Conservation (phyloP, 345 rosid species). For the Jatropha curcas region DNA sequence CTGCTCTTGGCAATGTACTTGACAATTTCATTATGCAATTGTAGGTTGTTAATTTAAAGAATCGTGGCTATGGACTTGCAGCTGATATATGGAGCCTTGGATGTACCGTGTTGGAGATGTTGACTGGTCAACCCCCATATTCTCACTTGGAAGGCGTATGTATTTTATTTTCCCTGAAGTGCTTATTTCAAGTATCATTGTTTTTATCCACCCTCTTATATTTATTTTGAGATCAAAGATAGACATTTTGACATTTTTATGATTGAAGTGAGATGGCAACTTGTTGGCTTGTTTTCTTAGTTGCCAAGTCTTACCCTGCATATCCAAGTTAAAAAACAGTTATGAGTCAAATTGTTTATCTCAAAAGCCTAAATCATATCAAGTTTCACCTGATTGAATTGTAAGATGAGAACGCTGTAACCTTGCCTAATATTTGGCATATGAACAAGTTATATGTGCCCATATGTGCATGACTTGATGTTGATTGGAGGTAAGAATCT, state of each 20-base stretch:
- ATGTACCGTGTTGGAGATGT: conserved; percentile 31
- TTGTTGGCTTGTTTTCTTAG: not conserved
- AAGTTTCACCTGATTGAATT: not conserved
- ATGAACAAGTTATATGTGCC: not conserved
- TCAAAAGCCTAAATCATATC: not conserved
- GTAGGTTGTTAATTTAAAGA: conserved; percentile 26
- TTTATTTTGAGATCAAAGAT: too few relatives aligned
- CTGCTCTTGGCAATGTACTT: not conserved
- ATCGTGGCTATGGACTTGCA: conserved; percentile 28
- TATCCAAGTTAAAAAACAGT: not conserved
- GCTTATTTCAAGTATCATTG: too few relatives aligned
- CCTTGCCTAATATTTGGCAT: not conserved
- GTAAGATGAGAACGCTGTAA: not conserved
- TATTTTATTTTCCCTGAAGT: not conserved
- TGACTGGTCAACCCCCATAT: conserved; percentile 23
- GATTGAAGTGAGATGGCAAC: not conserved
- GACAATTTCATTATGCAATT: conserved; percentile 3
- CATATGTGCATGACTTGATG: not conserved
- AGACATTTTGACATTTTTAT: not conserved
- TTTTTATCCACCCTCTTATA: too few relatives aligned
- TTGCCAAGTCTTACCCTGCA: not conserved
- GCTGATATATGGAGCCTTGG: conserved; percentile 38
- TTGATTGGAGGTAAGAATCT: not conserved
- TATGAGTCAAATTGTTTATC: not conserved
- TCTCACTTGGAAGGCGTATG: conserved; percentile 28